These are phyloP conservation scores for Hypoxylon lienhwacheense DNA, from an alignment of 495 filamentous ascomycete genomes.

Conservation along the genomic window DNA sequence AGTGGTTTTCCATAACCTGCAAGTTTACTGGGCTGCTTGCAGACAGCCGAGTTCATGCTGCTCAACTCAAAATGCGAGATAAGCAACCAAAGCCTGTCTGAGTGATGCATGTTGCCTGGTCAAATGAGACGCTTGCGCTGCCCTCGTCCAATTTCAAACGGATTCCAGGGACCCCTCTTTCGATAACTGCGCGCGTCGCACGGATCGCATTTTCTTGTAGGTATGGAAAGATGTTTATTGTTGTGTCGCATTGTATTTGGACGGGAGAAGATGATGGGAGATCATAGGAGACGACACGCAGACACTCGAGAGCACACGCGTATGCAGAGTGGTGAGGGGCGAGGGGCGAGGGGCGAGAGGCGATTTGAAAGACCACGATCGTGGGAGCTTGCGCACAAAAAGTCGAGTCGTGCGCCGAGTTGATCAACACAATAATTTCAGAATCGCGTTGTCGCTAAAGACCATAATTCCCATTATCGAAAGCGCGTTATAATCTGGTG, in stretches of 20 bases:
- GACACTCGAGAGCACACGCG: too few species aligned
- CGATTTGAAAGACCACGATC: too few species aligned
- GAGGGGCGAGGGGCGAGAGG: too few species aligned
- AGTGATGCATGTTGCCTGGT: constrained; percentile 4
- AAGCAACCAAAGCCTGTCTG: constrained; percentile 6
- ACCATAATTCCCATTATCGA: neutral
- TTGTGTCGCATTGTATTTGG: neutral
- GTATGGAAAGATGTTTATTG: neutral
- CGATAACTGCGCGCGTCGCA: neutral
- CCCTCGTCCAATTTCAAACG: neutral
- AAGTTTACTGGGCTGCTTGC: constrained; percentile 24
- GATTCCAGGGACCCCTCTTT: too few species aligned
- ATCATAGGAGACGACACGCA: neutral
- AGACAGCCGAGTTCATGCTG: constrained; percentile 25
- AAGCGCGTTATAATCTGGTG: neutral
- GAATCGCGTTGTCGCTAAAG: constrained; percentile 3
- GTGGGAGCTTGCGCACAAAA: neutral
- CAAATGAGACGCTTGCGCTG: neutral
- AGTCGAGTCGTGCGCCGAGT: constrained; percentile 16
- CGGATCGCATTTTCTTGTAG: neutral
- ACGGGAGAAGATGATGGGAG: neutral
- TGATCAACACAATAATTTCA: neutral
- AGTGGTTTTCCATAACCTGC: constrained; percentile 34
- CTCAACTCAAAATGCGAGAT: constrained; percentile 24
- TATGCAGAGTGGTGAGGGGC: too few species aligned